Evolutionary conservation across 352 stramenopile species (phyloP).

Genomic region (Lagenidium sp.): DNA sequence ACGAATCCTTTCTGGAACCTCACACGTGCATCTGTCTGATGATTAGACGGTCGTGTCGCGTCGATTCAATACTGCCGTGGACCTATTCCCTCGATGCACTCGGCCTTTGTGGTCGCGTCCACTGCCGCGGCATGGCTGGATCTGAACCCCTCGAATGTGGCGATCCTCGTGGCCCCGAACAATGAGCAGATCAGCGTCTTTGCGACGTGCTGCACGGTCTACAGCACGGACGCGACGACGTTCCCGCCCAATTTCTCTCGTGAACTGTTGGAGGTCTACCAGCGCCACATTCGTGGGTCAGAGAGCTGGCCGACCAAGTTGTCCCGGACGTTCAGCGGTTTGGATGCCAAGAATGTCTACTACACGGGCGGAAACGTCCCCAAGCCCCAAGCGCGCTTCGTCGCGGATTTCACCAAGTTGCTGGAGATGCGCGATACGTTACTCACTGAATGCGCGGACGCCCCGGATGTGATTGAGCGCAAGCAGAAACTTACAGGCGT

Average conservation of each 20-base stretch:
- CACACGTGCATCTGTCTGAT: not conserved
- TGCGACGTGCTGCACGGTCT: constrained; percentile 79
- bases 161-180: constrained; percentile 71
- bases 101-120: constrained; percentile 71
- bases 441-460: constrained; percentile 34
- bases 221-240: constrained; percentile 51
- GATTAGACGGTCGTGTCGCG: constrained; percentile 62
- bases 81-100: constrained; percentile 75
- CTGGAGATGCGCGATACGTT: constrained; percentile 67
- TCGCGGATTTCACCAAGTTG: constrained; percentile 69
- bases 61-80: constrained; percentile 73
- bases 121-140: constrained; percentile 80
- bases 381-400: constrained; percentile 66
- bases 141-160: constrained; percentile 62
- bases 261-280: constrained; percentile 65
- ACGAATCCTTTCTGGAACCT: no score
- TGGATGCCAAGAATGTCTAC: constrained; percentile 54
- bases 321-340: constrained; percentile 63
- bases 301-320: constrained; percentile 72
- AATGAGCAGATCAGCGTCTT: constrained; percentile 87
- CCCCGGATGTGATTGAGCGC: constrained; percentile 37
- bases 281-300: constrained; percentile 63
- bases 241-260: constrained; percentile 66
- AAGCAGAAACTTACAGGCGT: constrained; percentile 78
- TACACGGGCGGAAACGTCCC: constrained; percentile 58